These are phyloP conservation scores for Begonia peltatifolia DNA, from an alignment of 306 rosid species.

Conservation along the genomic window DNA sequence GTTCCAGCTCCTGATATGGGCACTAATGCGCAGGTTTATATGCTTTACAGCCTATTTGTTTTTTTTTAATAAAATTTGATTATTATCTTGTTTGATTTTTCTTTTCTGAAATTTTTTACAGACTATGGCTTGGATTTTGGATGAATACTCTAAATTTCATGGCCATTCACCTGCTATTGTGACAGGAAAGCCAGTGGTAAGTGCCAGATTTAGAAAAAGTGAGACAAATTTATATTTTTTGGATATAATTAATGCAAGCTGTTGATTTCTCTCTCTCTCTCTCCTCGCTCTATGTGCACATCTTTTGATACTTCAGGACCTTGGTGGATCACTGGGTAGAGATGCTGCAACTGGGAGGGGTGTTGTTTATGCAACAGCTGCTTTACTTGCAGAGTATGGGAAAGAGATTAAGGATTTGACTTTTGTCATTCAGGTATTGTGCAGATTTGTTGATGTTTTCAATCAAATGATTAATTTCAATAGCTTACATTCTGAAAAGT, in stretches of 20 bases:
- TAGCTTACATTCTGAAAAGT: neutral
- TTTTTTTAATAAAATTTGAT: neutral
- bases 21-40: conserved; percentile 37
- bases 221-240: neutral
- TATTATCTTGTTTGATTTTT: neutral
- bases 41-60: neutral
- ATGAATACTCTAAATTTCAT: conserved; percentile 55
- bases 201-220: conserved; percentile 3
- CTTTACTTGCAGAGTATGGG: conserved; percentile 49
- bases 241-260: neutral
- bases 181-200: conserved; percentile 54
- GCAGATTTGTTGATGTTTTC: neutral
- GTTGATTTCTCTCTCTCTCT: neutral
- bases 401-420: conserved; percentile 30
- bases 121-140: conserved; percentile 66
- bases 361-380: conserved; percentile 44
- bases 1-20: conserved; percentile 71
- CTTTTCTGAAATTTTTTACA: conserved; percentile 5
- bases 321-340: conserved; percentile 54
- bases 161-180: conserved; percentile 57
- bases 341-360: conserved; percentile 64
- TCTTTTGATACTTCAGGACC: conserved; percentile 22
- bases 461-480: too few species aligned
- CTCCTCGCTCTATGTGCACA: neutral
- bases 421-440: conserved; percentile 41